These are phyloP conservation scores for Chaetomium sp. DNA, from an alignment of 2,329 filamentous ascomycete species.

Conservation along the genomic window DNA sequence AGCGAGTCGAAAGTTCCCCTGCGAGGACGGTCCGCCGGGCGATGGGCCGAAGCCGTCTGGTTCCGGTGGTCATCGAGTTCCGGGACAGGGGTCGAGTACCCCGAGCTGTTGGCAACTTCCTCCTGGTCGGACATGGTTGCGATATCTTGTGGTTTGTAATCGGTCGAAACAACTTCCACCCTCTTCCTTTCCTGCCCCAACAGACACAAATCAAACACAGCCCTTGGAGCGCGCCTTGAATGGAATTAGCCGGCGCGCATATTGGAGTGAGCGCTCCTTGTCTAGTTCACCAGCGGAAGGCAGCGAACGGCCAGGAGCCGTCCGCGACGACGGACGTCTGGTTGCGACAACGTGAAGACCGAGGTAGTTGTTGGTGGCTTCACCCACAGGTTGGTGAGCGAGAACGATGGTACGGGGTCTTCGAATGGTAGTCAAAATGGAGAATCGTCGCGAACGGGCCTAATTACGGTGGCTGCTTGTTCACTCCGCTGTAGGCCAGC, in stretches of 20 bases:
- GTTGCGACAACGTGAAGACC: conserved; percentile 25
- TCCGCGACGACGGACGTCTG: conserved; percentile 36
- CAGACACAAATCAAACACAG: conserved; percentile 27
- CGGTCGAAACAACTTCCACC: not conserved
- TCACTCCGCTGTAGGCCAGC: conserved; percentile 93
- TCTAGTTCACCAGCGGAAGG: conserved; percentile 38
- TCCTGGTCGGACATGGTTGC: conserved; percentile 68
- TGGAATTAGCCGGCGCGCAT: conserved; percentile 36
- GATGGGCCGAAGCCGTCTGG: conserved; percentile 63
- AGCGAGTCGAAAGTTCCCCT: conserved; percentile 76
- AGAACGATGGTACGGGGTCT: not conserved
- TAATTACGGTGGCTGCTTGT: conserved; percentile 97
- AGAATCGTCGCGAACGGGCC: conserved; percentile 36
- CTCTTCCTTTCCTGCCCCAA: conserved; percentile 3
- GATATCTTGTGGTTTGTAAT: conserved; percentile 10
- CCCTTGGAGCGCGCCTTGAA: conserved; percentile 30
- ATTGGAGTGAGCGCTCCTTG: conserved; percentile 30
- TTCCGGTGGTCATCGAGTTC: conserved; percentile 87
- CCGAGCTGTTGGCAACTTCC: conserved; percentile 59
- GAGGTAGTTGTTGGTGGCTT: not conserved
- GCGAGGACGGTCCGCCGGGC: conserved; percentile 60
- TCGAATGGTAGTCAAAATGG: conserved; percentile 23
- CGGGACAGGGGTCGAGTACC: conserved; percentile 73
- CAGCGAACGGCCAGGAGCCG: conserved; percentile 41
- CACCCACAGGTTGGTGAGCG: conserved; percentile 22